Conservation (phyloP, 805 yeast species). For the Cyberlindnera euphorbiiphila region DNA sequence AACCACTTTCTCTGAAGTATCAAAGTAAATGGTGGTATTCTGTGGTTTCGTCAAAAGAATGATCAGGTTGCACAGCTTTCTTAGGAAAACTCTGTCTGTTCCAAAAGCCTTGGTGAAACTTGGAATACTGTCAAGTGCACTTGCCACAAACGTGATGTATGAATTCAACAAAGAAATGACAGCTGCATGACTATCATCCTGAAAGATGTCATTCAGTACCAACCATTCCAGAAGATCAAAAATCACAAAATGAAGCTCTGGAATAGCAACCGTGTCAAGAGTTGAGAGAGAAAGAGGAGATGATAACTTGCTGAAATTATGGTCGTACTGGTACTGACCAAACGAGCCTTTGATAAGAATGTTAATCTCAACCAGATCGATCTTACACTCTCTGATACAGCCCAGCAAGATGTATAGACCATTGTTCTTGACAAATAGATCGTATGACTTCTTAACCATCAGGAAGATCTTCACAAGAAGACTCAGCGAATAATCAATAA, state of each 20-base stretch:
- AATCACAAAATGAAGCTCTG: slow-evolving; percentile 40
- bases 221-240: slow-evolving; percentile 36
- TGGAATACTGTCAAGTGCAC: slow-evolving; percentile 28
- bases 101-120: slow-evolving; percentile 30
- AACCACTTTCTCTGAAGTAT: slow-evolving; percentile 30
- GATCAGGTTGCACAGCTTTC: slow-evolving; percentile 27
- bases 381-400: slow-evolving; percentile 41
- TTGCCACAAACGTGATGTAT: slow-evolving; percentile 24
- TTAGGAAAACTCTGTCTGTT: slow-evolving; percentile 24
- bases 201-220: slow-evolving; percentile 32
- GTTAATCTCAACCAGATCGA: slow-evolving; percentile 31
- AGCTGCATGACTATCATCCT: slow-evolving; percentile 33
- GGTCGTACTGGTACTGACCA: slow-evolving; percentile 36
- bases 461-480: slow-evolving; percentile 49
- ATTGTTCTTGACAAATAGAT: slow-evolving; percentile 45
- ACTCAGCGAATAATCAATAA: slow-evolving; percentile 32
- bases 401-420: slow-evolving; percentile 49
- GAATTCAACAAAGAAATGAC: slow-evolving; percentile 28
- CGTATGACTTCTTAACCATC: slow-evolving; percentile 43
- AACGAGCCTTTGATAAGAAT: slow-evolving; percentile 43
- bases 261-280: slow-evolving; percentile 30
- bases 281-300: slow-evolving; percentile 5
- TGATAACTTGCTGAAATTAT: slow-evolving; percentile 19
- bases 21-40: slow-evolving; percentile 29
- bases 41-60: slow-evolving; percentile 31